A percentile compares a stretch with the other conserved stretches of the same genome.
phyloP scores from a whole-genome alignment of 345 rosid species.

The Hevea brasiliensis region DNA sequence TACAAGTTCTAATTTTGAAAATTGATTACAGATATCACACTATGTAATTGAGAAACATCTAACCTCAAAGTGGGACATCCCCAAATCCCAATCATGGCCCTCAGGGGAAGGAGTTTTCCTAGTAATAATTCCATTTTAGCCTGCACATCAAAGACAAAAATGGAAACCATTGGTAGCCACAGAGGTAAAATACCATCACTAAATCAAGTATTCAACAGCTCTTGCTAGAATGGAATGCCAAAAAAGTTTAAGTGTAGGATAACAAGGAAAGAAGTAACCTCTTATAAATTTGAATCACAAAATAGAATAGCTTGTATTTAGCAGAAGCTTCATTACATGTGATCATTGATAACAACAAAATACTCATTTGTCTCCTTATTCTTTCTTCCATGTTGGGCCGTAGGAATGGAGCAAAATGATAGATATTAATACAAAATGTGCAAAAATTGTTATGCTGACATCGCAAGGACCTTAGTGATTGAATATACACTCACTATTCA shows the following conservation, averaged over 20 bases:
- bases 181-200: not conserved
- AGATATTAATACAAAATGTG: too few species aligned
- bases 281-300: not conserved
- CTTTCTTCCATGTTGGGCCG: not conserved
- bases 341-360: not conserved
- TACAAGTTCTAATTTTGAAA: slow-evolving; percentile 20
- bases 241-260: not conserved
- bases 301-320: not conserved
- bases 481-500: not conserved
- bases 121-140: slow-evolving; percentile 13
- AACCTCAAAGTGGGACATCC: slow-evolving; percentile 24
- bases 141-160: slow-evolving; percentile 19
- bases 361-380: not conserved
- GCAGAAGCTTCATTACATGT: not conserved
- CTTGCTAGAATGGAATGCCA: not conserved
- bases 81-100: slow-evolving; percentile 9
- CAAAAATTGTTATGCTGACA: not conserved
- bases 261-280: not conserved
- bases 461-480: not conserved
- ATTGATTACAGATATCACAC: slow-evolving; percentile 25
- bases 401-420: not conserved
- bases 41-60: slow-evolving; percentile 16
- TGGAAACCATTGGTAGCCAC: not conserved
- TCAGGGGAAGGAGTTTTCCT: slow-evolving; percentile 9
- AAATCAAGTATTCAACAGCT: not conserved